A percentile compares a stretch with the other conserved stretches of the same genome.
Conservation (phyloP, 257 asterid genomes). For the Leptodermis oblonga region DNA sequence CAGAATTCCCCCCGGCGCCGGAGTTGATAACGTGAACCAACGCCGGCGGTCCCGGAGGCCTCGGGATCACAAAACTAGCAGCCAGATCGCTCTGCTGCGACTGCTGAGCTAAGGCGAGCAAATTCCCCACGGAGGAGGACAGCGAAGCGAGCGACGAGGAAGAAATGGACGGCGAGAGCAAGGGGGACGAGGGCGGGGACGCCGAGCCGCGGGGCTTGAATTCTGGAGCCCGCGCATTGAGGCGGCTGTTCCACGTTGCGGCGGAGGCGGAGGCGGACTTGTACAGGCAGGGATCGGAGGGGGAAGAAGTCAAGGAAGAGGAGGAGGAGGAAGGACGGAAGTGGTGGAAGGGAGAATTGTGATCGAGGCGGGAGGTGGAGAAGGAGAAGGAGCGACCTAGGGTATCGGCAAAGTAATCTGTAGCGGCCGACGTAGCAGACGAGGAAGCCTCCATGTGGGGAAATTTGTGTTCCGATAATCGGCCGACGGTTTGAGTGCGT, state of each 20-base stretch:
- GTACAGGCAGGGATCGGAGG: conserved; percentile 15
- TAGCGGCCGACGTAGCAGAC: background rate
- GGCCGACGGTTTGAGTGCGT: conserved; percentile 6
- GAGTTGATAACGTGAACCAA: conserved; percentile 16
- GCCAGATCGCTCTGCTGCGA: conserved; percentile 18
- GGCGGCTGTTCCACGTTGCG: conserved; percentile 37
- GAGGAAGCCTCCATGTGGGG: conserved; percentile 16
- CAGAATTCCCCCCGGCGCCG: background rate
- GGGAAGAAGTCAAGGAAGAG: conserved; percentile 5
- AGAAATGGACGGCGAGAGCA: conserved; percentile 28
- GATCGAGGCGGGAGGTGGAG: conserved; percentile 6
- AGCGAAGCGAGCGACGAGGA: conserved; percentile 28
- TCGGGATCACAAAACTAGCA: conserved; percentile 11
- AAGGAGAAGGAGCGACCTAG: conserved; percentile 12
- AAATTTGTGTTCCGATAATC: background rate
- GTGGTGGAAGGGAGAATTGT: conserved; percentile 4
- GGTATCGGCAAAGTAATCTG: conserved; percentile 7
- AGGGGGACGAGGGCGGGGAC: conserved; percentile 16
- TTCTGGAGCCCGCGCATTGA: conserved; percentile 79
- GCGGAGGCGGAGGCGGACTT: conserved; percentile 13
- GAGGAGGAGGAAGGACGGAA: background rate
- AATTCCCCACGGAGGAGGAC: conserved; percentile 15
- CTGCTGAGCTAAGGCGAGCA: conserved; percentile 11
- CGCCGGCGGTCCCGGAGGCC: conserved; percentile 14
- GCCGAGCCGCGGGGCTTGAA: conserved; percentile 55